Conservation (phyloP, 2,329 filamentous ascomycete species). For the Cladobotryum mycophilum region DNA sequence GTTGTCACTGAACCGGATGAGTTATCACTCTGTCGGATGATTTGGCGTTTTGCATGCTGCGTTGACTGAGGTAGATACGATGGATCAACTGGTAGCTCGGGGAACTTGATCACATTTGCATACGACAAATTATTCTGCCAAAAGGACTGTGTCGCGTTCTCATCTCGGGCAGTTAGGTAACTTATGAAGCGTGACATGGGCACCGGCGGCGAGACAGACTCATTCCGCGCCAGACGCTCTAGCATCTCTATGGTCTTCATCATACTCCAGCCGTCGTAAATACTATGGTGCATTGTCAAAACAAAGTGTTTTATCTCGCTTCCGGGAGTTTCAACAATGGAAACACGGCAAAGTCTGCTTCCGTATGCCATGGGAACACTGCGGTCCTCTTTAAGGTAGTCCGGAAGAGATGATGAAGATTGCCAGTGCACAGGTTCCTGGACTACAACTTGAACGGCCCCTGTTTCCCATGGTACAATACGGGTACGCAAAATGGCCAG, state of each 20-base stretch:
- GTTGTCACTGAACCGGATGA: neutral
- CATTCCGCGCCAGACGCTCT: neutral
- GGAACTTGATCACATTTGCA: neutral
- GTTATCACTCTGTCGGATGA: neutral
- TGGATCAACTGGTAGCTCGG: neutral
- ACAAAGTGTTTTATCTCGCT: neutral
- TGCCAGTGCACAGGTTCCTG: neutral
- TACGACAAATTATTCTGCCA: neutral
- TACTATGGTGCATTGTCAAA: slow-evolving; percentile 2
- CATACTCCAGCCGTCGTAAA: slow-evolving; percentile 6
- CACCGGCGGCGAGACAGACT: neutral
- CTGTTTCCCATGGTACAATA: slow-evolving; percentile 1
- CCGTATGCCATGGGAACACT: slow-evolving; percentile 1
- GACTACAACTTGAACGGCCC: slow-evolving; percentile 5
- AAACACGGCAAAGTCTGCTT: neutral
- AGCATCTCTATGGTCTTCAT: neutral
- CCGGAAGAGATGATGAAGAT: neutral
- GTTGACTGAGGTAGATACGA: neutral
- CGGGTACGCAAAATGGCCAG: slow-evolving; percentile 8
- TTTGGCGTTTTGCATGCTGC: neutral
- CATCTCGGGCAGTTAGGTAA: neutral
- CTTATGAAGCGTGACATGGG: slow-evolving; percentile 1
- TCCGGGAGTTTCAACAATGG: neutral
- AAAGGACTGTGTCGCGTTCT: neutral
- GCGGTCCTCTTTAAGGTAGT: neutral